Conservation (phyloP, 1,139 yeast genomes). For the Pichia sp. region DNA sequence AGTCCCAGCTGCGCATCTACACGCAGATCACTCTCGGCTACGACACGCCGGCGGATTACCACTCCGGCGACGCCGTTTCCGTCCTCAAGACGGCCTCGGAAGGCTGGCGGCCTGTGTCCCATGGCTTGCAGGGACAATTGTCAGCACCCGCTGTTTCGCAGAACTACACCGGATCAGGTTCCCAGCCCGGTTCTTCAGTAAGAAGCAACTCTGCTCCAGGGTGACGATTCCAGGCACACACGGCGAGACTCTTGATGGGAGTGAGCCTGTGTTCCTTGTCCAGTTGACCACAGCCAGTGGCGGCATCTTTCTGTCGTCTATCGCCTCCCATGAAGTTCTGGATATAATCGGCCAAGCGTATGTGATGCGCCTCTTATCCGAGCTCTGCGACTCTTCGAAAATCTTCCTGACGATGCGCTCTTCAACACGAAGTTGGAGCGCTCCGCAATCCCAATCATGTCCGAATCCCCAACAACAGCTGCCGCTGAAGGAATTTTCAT, state of each 20-base stretch:
- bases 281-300: background rate
- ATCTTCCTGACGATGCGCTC: background rate
- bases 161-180: background rate
- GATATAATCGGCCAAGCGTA: background rate
- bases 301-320: background rate
- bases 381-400: background rate
- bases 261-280: background rate
- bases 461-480: background rate
- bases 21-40: background rate
- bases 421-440: background rate
- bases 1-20: background rate
- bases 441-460: background rate
- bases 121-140: background rate
- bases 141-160: too few species aligned
- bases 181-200: background rate
- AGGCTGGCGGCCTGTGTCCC: background rate
- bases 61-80: background rate
- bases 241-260: background rate
- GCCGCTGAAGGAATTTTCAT: background rate
- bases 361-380: background rate
- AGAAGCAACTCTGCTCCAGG: background rate
- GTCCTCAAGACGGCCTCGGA: background rate
- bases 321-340: background rate
- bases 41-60: background rate
- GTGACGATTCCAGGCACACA: slow-evolving; percentile 1